Evolutionary conservation across 164 flowering plant species (phyloP).

Genomic region (Annona cherimola): DNA sequence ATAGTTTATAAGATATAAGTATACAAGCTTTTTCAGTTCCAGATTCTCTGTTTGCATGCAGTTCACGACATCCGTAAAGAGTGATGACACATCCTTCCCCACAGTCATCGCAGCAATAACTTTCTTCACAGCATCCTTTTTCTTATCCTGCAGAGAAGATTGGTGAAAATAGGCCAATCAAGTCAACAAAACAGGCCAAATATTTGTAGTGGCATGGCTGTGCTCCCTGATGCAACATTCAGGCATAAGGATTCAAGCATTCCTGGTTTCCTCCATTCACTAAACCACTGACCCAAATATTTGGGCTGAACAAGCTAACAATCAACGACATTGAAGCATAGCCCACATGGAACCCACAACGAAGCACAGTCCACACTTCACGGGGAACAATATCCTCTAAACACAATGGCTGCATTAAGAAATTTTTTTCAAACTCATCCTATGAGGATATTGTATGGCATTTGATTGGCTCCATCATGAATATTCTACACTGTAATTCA

Average conservation of each 20-base stretch:
- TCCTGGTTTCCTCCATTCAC: not conserved
- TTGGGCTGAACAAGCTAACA: not conserved
- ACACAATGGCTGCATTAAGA: too few relatives aligned
- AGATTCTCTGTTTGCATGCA: slow-evolving; percentile 99
- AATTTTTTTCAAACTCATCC: too few relatives aligned
- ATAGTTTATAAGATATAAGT: slow-evolving; percentile 93
- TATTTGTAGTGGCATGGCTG: not conserved
- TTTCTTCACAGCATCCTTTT: slow-evolving; percentile 98
- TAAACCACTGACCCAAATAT: not conserved
- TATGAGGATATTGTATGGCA: too few relatives aligned
- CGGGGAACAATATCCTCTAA: too few relatives aligned
- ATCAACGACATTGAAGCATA: not conserved
- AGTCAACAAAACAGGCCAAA: not conserved
- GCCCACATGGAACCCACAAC: not conserved
- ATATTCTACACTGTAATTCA: too few relatives aligned
- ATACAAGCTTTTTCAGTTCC: slow-evolving; percentile 98
- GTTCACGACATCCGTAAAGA: slow-evolving; percentile 96
- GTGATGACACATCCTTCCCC: slow-evolving; percentile 97
- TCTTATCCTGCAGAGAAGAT: slow-evolving; percentile 72
- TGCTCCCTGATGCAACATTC: not conserved
- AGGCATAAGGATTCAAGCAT: not conserved
- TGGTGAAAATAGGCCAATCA: not conserved
- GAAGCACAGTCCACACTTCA: too few relatives aligned
- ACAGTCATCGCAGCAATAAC: slow-evolving; percentile 99
- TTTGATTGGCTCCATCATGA: too few relatives aligned